Evolutionary conservation across 306 rosid genomes (phyloP).

Genomic region (Quercus gilva): DNA sequence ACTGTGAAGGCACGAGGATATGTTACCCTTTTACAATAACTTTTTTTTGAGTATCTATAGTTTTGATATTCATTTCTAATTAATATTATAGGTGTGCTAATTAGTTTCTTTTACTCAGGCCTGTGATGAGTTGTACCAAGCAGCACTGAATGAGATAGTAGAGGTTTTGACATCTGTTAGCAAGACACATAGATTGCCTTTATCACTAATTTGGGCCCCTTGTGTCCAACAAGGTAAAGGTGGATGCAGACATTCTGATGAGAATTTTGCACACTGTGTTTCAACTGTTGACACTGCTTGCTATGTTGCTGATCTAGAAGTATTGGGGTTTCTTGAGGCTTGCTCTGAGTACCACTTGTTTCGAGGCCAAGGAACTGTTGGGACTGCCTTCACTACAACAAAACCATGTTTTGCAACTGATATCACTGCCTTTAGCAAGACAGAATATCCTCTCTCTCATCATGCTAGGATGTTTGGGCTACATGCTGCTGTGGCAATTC

Average conservation of each 20-base stretch:
- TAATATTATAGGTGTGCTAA: too few species aligned
- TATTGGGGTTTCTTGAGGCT: slow-evolving; percentile 44
- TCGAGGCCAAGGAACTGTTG: slow-evolving; percentile 59
- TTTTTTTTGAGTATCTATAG: background rate
- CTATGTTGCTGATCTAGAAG: slow-evolving; percentile 27
- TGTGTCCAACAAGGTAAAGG: slow-evolving; percentile 48
- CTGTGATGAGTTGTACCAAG: slow-evolving; percentile 48
- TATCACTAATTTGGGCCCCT: slow-evolving; percentile 60
- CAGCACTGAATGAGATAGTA: slow-evolving; percentile 48
- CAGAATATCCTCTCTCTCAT: slow-evolving; percentile 57
- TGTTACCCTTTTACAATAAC: background rate
- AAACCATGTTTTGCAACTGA: slow-evolving; percentile 56
- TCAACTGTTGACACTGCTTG: slow-evolving; percentile 58
- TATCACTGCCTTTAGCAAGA: slow-evolving; percentile 46
- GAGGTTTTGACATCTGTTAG: slow-evolving; percentile 51
- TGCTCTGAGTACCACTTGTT: slow-evolving; percentile 51
- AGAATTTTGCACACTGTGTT: slow-evolving; percentile 29
- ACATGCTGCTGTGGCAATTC: slow-evolving; percentile 64
- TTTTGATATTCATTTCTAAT: background rate
- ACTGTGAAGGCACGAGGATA: slow-evolving; percentile 26
- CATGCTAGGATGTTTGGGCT: slow-evolving; percentile 51
- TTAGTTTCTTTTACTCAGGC: slow-evolving; percentile 13
- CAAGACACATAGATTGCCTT: slow-evolving; percentile 49
- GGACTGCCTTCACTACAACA: slow-evolving; percentile 47
- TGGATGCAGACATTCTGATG: slow-evolving; percentile 25